Conservation (phyloP, 2,329 filamentous ascomycete species). For the Pseudocercospora ulei region DNA sequence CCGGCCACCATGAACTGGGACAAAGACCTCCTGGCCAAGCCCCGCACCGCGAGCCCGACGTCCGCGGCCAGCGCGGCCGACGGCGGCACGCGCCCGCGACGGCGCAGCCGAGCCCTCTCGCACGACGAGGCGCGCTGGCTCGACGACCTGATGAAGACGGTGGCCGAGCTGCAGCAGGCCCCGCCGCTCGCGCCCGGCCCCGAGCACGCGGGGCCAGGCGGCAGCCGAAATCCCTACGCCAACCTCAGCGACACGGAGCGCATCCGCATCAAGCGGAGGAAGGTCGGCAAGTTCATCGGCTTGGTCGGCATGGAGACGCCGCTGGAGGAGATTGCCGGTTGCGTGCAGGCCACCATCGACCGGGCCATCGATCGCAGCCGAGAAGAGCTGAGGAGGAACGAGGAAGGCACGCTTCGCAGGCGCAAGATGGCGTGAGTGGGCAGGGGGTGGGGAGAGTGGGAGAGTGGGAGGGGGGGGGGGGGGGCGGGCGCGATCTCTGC, state of each 20-base stretch:
- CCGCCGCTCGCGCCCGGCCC: constrained; percentile 7
- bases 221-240: constrained; percentile 22
- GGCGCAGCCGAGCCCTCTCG: constrained; percentile 19
- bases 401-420: constrained; percentile 32
- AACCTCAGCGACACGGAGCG: constrained; percentile 35
- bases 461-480: too few relatives aligned
- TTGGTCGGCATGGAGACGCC: constrained; percentile 54
- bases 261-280: constrained; percentile 52
- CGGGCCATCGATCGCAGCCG: constrained; percentile 27
- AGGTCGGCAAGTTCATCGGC: constrained; percentile 65
- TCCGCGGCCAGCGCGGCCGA: constrained; percentile 6
- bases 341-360: constrained; percentile 34
- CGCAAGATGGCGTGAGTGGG: constrained; percentile 27
- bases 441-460: too few relatives aligned
- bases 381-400: constrained; percentile 31
- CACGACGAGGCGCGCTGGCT: constrained; percentile 24
- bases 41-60: constrained; percentile 7
- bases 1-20: constrained; percentile 60
- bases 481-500: too few relatives aligned
- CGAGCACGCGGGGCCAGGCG: constrained; percentile 7
- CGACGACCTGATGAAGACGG: constrained; percentile 28
- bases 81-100: constrained; percentile 9
- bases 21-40: constrained; percentile 34
- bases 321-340: constrained; percentile 39
- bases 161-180: constrained; percentile 35